Evolutionary conservation across 1,284 basidiomycete species (phyloP), one percentile per base, ranked within the genome.

Genomic region (Chalciporus sp.): DNA sequence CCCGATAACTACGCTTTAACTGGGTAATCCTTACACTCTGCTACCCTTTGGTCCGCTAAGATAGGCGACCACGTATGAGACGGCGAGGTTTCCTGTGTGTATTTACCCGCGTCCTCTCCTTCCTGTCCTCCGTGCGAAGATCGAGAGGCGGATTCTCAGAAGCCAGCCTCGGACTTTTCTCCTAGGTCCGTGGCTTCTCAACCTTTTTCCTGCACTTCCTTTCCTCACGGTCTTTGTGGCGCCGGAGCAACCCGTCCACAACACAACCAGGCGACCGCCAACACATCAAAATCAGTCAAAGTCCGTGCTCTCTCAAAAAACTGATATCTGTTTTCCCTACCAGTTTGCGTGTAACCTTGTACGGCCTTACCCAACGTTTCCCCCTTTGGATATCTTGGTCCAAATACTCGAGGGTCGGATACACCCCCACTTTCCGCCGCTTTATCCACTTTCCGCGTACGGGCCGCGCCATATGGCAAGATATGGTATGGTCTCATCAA

Each of bases 141-240:
- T 67, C 64, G 57, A 68, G 60, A 58, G 53, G 64, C 56, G 56
- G 57, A 65, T 67, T 63, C 64, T 58, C 66, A 62, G 62, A 68
- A 67, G 66, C 35, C 42, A 44, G 16, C 67, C 67, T 72, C 66
- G 66, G 66, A 72, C 67, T 72, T 67, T 40, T 61, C 48, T 47
- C 42, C 61, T 71, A 67, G 68, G 59, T 68, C 66, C 66, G 70
- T 67, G 58, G 56, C 70, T 67, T 71, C 70, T 64, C 29, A 47
- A 56, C 54, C 47, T 58, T 37, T 54, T 53, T 44, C 61, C 54
- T 51, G 53, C 56, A 61, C 58, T 55, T 46, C 43, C 42, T 54
- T 55, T 46, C 43, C 42, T 55, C 53, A 48, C 58, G 52, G 49
- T 17, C 67, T 71, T 71, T 55, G 68, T 67, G 68, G 69, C 66